Base-by-base conservation (phyloP, 2,329 filamentous ascomycete genomes). In the Seiridium cupressi region DNA sequence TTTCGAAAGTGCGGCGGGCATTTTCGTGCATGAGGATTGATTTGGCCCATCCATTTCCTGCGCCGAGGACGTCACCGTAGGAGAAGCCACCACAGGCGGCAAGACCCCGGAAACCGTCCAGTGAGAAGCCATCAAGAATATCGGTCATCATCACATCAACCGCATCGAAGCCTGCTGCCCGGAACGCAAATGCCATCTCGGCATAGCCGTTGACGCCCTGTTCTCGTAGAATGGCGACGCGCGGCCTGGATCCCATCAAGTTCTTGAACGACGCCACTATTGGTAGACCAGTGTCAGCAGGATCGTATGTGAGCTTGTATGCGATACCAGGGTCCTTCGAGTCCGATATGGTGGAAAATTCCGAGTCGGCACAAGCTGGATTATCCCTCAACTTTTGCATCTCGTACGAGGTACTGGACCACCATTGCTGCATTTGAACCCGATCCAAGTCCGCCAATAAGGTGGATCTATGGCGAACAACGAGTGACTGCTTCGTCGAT, bases 101-200 rank as follows among this genome's bases (percentile, higher is more conserved):
- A 51, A 98, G 83, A 66, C 95, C 95, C 38, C 89, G 88, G 74
- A 97, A 97, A 64, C 88, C 89, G 46, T 88, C 83, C 7, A 99
- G 87, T 0, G 91, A 93, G 63, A 91, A 87, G 13, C 91, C 89
- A 9, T 86, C 87, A 32, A 92, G 87, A 59, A 98, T 88, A 69
- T 98, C 94, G 3, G 90, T 95, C 95, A 99, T 98, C 81, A 97
- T 94, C 1, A 98, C 89, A 71, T 99, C 94, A 51, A 98, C 86
- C 11, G 93, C 87, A 55, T 93, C 89, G 78, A 98, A 98, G 44
- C 94, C 94, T 48, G 95, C 94, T 42, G 88, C 88, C 65, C 90
- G 88, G 83, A 98, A 98, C 54, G 93, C 93, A 71, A 96, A 98
- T 1, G 95, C 95, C 92, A 99, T 96, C 75, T 99, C 95, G n/a